A percentile compares a stretch with the other conserved stretches of the same genome.
These are phyloP conservation scores for Paramecium biaurelia DNA, from an alignment of 73 alveolate species.

Conservation along the genomic window DNA sequence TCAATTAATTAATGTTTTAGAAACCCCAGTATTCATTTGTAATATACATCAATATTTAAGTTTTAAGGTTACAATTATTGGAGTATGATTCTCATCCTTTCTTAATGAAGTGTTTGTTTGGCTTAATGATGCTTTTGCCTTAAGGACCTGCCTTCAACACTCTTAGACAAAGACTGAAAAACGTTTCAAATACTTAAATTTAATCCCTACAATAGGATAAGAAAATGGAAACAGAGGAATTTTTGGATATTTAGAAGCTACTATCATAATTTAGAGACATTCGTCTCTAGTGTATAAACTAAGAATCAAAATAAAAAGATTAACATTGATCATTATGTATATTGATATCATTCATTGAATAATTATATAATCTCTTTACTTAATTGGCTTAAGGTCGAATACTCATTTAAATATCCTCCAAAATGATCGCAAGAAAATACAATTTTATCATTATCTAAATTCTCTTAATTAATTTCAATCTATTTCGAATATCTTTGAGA, in stretches of 20 bases:
- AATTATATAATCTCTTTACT: background rate
- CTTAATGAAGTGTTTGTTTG: slow-evolving; percentile 50
- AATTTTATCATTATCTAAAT: background rate
- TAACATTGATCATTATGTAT: background rate
- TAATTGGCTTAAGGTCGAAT: background rate
- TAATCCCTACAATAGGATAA: background rate
- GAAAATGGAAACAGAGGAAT: background rate
- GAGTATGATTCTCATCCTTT: slow-evolving; percentile 59
- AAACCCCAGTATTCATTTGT: slow-evolving; percentile 62
- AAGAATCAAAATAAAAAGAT: background rate
- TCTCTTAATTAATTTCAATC: background rate
- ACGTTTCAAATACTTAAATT: background rate
- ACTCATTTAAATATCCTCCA: background rate
- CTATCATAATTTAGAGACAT: background rate
- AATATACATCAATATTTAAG: slow-evolving; percentile 6
- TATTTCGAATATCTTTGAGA: slow-evolving; percentile 88
- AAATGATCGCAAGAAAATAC: background rate
- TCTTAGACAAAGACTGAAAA: slow-evolving; percentile 38
- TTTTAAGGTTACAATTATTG: slow-evolving; percentile 47
- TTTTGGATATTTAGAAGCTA: background rate
- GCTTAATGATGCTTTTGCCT: slow-evolving; percentile 63
- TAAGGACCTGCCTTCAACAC: slow-evolving; percentile 52
- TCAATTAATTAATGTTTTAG: slow-evolving; percentile 31
- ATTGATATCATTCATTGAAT: slow-evolving; percentile 6
- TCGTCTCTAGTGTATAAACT: background rate